Base-by-base conservation (phyloP, 2,329 filamentous ascomycete species). In the Aspergillus thermomutatus region DNA sequence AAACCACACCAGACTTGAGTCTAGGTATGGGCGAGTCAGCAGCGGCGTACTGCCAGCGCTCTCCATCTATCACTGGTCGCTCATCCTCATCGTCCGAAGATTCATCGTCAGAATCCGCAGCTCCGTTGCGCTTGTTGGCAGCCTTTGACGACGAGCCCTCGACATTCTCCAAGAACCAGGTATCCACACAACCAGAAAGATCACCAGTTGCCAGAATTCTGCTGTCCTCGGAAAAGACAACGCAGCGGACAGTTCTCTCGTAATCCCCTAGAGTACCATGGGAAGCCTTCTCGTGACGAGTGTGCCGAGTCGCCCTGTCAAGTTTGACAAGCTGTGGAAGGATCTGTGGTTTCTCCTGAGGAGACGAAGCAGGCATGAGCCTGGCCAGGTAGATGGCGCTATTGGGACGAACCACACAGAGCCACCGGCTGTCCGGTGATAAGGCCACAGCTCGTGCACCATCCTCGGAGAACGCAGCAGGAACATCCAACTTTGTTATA, bases 171-270 rank as follows among this genome's bases (percentile, higher is more conserved):
- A 96, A 75, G 1, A 91, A 77, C 90, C 92, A 99, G 19, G 88
- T 91, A 69, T 97, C 92, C 31, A 97, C 80, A 72, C 87, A 91
- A 46, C 94, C 94, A 46, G 89, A 87, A 52, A 97, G 75, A 71
- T 97, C 93, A 49, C 88, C 87, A 28, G 87, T 84, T 8, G 89
- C 92, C 49, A 97, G 78, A 60, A 96, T 84, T 62, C 83, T 86
- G 69, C 90, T 91, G 70, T 96, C 89, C 4, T 87, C 80, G 9
- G 92, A 92, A 72, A 97, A 97, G 2, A 87, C 81, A 26, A 88
- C 73, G 53, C 90, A 88, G 37, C 83, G 87, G 62, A 97, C 86
- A 47, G 82, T 87, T 69, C 89, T 84, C 60, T 91, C 85, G 74
- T 97, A 97, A 26, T 78, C 77, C n/a, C 88, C 88, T 53, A 91